Percentiles rank a stretch among this genome's conserved stretches.
Evolutionary conservation across 805 yeast species (phyloP).

Genomic region (Naumovozyma baii): DNA sequence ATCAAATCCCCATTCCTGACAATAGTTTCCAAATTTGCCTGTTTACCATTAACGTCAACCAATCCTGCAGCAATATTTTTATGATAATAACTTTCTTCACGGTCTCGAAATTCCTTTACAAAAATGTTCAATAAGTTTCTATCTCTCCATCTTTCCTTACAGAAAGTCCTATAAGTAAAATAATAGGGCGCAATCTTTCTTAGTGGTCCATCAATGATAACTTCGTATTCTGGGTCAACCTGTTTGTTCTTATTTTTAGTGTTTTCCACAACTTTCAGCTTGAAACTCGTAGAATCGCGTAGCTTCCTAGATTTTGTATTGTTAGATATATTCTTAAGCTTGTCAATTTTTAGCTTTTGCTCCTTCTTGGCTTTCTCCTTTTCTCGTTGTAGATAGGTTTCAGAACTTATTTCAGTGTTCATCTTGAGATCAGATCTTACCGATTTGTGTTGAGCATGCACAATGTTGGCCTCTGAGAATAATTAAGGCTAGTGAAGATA

Average conservation of each 20-base stretch:
- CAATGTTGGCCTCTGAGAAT: too few relatives aligned
- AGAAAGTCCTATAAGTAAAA: conserved; percentile 81
- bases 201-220: conserved; percentile 48
- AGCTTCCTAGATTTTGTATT: conserved; percentile 6
- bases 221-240: conserved; percentile 49
- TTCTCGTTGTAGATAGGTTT: conserved; percentile 4
- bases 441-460: too few relatives aligned
- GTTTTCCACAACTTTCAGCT: conserved; percentile 19
- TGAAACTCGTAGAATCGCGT: conserved; percentile 27
- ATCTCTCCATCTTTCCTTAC: conserved; percentile 85
- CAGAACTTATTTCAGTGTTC: neutral
- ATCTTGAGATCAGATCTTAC: too few relatives aligned
- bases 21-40: conserved; percentile 53
- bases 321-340: neutral
- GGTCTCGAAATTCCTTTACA: conserved; percentile 71
- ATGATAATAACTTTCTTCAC: conserved; percentile 55
- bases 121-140: conserved; percentile 75
- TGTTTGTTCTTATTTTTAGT: conserved; percentile 40
- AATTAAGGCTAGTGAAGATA: too few relatives aligned
- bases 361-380: conserved; percentile 3
- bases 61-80: conserved; percentile 48
- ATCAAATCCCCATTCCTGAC: conserved; percentile 77
- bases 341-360: neutral
- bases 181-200: conserved; percentile 76
- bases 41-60: conserved; percentile 57